phyloP scores from a whole-genome alignment of 768 basidiomycete species.

The Cyathus striatus region DNA sequence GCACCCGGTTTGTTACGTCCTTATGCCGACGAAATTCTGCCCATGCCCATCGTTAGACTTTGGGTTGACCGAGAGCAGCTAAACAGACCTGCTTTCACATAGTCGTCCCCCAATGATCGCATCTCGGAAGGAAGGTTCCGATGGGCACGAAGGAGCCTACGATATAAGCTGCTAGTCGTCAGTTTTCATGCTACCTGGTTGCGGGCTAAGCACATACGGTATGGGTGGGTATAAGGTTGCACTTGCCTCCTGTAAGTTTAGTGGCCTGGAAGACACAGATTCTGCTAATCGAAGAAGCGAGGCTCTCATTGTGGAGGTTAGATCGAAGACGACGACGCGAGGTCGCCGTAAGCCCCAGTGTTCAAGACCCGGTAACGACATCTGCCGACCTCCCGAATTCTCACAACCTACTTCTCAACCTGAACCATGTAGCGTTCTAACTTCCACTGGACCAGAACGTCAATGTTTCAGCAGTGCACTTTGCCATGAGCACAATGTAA shows the following conservation, averaged over 20 bases:
- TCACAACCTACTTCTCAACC: too few relatives aligned
- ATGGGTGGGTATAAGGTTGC: constrained; percentile 75
- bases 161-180: constrained; percentile 56
- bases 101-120: constrained; percentile 80
- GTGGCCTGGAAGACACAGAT: constrained; percentile 49
- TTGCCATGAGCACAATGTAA: too few relatives aligned
- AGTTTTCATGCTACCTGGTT: constrained; percentile 1
- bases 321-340: too few relatives aligned
- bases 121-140: constrained; percentile 68
- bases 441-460: too few relatives aligned
- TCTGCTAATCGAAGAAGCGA: constrained; percentile 45
- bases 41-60: background rate
- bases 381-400: too few relatives aligned
- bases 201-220: constrained; percentile 51
- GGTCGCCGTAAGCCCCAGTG: too few relatives aligned
- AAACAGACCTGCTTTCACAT: constrained; percentile 69
- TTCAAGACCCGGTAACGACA: too few relatives aligned
- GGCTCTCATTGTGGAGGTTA: constrained; percentile 29
- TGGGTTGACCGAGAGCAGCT: background rate
- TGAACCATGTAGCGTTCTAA: too few relatives aligned
- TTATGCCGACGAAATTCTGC: constrained; percentile 85
- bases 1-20: constrained; percentile 74
- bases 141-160: constrained; percentile 78
- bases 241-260: constrained; percentile 59
- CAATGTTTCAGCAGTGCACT: too few relatives aligned